phyloP scores from a whole-genome alignment of 2,329 filamentous ascomycete genomes.

The Fusarium albosuccineum region DNA sequence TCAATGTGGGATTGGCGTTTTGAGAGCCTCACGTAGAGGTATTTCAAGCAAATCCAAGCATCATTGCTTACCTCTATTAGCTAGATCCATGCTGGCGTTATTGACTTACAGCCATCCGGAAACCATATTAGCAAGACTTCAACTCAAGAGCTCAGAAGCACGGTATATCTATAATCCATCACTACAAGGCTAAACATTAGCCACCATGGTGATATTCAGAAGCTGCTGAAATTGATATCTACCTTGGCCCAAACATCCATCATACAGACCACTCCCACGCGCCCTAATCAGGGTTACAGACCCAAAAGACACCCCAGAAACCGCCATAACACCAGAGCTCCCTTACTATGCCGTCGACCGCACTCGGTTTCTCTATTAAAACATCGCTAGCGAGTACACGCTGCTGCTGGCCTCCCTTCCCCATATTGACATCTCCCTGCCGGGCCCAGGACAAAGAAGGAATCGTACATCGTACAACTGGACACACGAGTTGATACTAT shows the following conservation, averaged over 20 bases:
- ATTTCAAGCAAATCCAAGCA: too few relatives aligned
- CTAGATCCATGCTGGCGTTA: too few relatives aligned
- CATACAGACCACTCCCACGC: neutral
- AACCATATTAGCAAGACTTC: too few relatives aligned
- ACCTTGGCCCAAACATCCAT: conserved; percentile 16
- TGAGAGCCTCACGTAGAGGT: too few relatives aligned
- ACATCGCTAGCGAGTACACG: conserved; percentile 19
- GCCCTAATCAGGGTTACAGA: conserved; percentile 6
- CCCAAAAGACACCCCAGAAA: conserved; percentile 24
- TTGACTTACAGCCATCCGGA: too few relatives aligned
- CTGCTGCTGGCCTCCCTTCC: conserved; percentile 17
- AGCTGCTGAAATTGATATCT: conserved; percentile 21
- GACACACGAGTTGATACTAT: neutral
- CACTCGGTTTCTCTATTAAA: conserved; percentile 28
- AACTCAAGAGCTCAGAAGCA: too few relatives aligned
- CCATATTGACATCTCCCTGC: conserved; percentile 6
- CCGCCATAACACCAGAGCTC: conserved; percentile 38
- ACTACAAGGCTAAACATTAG: too few relatives aligned
- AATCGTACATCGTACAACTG: conserved; percentile 37
- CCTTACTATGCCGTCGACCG: conserved; percentile 25
- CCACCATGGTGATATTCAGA: too few relatives aligned
- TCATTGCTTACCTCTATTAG: too few relatives aligned
- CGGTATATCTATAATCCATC: too few relatives aligned
- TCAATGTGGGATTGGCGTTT: too few relatives aligned
- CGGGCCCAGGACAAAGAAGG: conserved; percentile 8